Base-by-base conservation (phyloP, 106 monocot genomes). In the Dendrobium officinale region DNA sequence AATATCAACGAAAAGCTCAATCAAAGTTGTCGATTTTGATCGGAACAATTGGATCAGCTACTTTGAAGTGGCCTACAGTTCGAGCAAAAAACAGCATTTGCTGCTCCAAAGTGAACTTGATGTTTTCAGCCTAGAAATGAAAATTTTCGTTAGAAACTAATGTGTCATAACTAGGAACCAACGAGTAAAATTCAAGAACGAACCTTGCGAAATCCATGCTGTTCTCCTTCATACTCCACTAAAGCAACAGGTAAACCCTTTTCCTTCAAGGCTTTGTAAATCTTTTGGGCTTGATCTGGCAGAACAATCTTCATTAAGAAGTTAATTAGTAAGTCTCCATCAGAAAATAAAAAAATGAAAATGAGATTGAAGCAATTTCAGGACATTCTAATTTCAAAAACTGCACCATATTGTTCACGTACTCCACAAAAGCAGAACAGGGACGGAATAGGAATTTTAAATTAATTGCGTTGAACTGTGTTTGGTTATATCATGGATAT, bases 161-260 rank as follows among this genome's bases (percentile, higher is more conserved):
- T 17, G 40, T 11, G 27, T 40, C 72, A 40, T 66, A 66, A 72
- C 13, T 51, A 72, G 27, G n/a, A 13, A 44, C 15, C 4, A 24
- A 74, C 55, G 19, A 20, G 19, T 9, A 51, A 48, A 61, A n/a
- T 61, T 61, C n/a, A 0, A 51, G 79, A 18, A 68, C 72, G 10
- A 80, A 98, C 94, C 91, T 98, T 95, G 29, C 95, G 87, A 67
- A 99, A 99, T 16, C 98, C 98, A 75, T 99, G 98, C 75, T 95
- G 95, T 51, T 99, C 98, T 64, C 98, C 95, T 85, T 95, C 98
- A 82, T 75, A 99, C 76, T 95, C 93, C 7, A 99, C 83, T 33
- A 95, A 79, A 64, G 91, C 95, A 88, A 99, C 98, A 75, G 98
- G 91, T 67, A 99, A 49, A 4, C 93, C 95, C 83, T 87, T 95